Evolutionary conservation across 352 stramenopile species (phyloP).

Genomic region (Globisporangium irregulare): DNA sequence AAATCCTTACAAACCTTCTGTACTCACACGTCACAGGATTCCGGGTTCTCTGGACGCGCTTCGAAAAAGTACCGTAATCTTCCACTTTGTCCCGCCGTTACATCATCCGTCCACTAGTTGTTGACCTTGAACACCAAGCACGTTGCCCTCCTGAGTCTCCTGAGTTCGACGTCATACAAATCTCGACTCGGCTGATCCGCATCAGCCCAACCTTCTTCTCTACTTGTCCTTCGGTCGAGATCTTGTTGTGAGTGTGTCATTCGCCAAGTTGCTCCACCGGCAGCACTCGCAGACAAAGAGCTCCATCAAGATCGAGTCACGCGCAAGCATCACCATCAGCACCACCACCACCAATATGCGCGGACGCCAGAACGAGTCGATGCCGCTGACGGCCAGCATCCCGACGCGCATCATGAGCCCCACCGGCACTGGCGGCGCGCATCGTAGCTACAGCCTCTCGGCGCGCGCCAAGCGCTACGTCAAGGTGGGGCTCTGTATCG

Average conservation of each 20-base stretch:
- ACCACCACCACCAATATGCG: constrained; percentile 21
- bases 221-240: not conserved
- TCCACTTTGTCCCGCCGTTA: not conserved
- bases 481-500: constrained; percentile 14
- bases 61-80: constrained; percentile 1
- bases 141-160: not conserved
- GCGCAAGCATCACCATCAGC: not conserved
- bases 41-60: not conserved
- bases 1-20: not conserved
- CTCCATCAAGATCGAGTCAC: not conserved
- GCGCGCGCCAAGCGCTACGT: constrained; percentile 19
- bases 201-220: not conserved
- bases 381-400: constrained; percentile 31
- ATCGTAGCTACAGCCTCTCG: constrained; percentile 16
- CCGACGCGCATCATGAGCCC: constrained; percentile 7
- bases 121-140: not conserved
- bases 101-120: not conserved
- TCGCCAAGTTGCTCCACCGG: constrained; percentile 6
- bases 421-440: not conserved
- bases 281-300: not conserved
- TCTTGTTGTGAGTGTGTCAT: not conserved
- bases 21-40: constrained; percentile 7
- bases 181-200: not conserved
- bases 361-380: constrained; percentile 28
- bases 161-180: constrained; percentile 1